Evolutionary conservation across 352 stramenopile genomes (phyloP).

Genomic region (Pythium sukuiense): DNA sequence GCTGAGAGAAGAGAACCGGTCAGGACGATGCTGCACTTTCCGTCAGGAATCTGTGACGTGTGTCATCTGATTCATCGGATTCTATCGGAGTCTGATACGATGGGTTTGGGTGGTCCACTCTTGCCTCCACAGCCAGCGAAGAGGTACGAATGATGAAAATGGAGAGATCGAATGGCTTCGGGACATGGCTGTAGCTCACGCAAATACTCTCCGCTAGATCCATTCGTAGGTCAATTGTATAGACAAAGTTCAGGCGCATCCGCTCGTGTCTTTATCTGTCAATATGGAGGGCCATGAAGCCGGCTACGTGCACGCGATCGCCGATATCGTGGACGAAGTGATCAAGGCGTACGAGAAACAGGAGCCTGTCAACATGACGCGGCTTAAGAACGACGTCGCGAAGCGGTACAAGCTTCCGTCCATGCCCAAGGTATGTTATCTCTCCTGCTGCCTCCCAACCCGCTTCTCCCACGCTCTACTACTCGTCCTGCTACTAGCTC

Average conservation of each 20-base stretch:
- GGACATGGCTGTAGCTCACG: neutral
- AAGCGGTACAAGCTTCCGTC: conserved; percentile 91
- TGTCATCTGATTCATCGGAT: neutral
- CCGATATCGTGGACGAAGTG: conserved; percentile 90
- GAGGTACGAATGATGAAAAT: neutral
- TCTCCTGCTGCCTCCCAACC: too few species aligned
- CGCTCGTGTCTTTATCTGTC: too few species aligned
- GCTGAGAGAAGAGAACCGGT: too few species aligned
- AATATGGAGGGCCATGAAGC: conserved; percentile 29
- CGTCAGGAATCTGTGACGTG: neutral
- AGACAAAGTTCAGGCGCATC: neutral
- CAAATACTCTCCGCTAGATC: neutral
- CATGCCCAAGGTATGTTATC: conserved; percentile 75
- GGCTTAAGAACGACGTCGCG: conserved; percentile 90
- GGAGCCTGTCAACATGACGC: conserved; percentile 92
- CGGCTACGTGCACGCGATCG: conserved; percentile 82
- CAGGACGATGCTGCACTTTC: too few species aligned
- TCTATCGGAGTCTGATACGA: neutral
- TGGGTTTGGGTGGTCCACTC: conserved; percentile 4
- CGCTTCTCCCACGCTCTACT: too few species aligned
- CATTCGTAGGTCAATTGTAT: neutral
- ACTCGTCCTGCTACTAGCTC: too few species aligned
- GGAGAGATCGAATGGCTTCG: neutral
- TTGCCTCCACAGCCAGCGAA: neutral
- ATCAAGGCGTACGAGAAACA: conserved; percentile 90